Evolutionary conservation across 1,284 basidiomycete species (phyloP).

Genomic region (Schizophyllum amplum): DNA sequence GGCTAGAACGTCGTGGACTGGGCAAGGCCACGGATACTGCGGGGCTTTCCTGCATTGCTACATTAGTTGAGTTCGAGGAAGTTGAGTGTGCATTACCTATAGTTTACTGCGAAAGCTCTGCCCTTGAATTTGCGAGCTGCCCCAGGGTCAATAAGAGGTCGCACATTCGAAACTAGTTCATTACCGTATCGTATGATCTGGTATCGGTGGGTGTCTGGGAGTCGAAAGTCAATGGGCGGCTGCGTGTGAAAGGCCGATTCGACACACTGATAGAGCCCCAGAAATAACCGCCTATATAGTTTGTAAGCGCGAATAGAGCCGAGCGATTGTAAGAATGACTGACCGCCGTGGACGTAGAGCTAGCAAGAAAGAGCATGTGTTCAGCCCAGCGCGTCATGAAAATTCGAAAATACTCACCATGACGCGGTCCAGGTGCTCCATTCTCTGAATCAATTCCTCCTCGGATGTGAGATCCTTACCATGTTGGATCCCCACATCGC

Average conservation of each 20-base stretch:
- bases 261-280: conserved; percentile 58
- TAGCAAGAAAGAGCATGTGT: conserved; percentile 25
- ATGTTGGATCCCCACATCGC: conserved; percentile 14
- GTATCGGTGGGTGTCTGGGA: conserved; percentile 62
- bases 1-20: conserved; percentile 72
- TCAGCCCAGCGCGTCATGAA: neutral
- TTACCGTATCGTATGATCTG: conserved; percentile 57
- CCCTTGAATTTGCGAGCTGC: conserved; percentile 67
- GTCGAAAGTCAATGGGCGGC: conserved; percentile 14
- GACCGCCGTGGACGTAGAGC: conserved; percentile 71
- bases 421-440: conserved; percentile 49
- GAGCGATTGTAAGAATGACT: conserved; percentile 8
- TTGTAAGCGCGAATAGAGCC: neutral
- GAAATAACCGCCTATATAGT: conserved; percentile 45
- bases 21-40: conserved; percentile 86
- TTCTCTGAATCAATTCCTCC: conserved; percentile 37
- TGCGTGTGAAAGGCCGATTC: neutral
- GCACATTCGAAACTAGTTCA: too few relatives aligned
- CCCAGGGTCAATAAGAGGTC: too few relatives aligned
- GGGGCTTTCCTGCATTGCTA: conserved; percentile 52
- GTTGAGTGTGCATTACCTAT: conserved; percentile 28
- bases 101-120: conserved; percentile 58
- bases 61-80: conserved; percentile 13
- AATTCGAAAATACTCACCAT: conserved; percentile 31
- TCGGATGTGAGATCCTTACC: conserved; percentile 24